Evolutionary conservation across 345 rosid species (phyloP), one percentile per base, ranked within the genome.

Genomic region (Eutrema heterophyllum): DNA sequence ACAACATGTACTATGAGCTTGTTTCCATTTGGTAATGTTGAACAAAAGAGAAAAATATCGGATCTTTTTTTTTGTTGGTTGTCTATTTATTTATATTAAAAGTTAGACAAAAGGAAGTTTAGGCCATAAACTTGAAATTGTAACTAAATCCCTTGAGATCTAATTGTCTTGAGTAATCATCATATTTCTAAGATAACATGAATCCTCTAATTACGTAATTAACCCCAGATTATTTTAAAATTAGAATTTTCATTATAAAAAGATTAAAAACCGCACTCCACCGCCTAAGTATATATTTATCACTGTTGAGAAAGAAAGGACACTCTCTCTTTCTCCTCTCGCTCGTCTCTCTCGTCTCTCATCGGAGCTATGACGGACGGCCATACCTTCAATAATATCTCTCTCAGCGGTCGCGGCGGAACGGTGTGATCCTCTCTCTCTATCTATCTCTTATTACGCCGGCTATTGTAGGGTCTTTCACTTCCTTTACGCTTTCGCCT

Each of bases 341-440:
- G 1, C 53, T 67, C 32, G 55, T 71, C 30, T 32, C 49, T 40
- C 62, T 9, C 32, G 36, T 12, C 57, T 51, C 67, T 26, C 73
- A 21, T 43, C 59, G 68, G 68, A 36, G 66, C 81, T 21, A 92
- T 89, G 96, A 68, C 92, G 14, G 97, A 89, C 81, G 92, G 87
- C 39, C 96, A 86, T 53, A 82, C 79, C 77, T 89, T 88, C 78
- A 89, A 89, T 78, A 92, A 81, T 39, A 89, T 92, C 79, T 88
- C 92, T 27, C 90, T 92, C 68, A 88, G 92, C 2, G 94, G 97
- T 32, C 94, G 92, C 9, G 97, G 96, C 13, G 96, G 97, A 79
- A 77, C 94, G 29, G 97, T 89, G 21, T 71, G 80, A 4, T 26
- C 65, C 39, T 36, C 21, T 62, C 66, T 61, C 15, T 39, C 45